Evolutionary conservation across 345 rosid species (phyloP).

Genomic region (Clarkia xantiana): DNA sequence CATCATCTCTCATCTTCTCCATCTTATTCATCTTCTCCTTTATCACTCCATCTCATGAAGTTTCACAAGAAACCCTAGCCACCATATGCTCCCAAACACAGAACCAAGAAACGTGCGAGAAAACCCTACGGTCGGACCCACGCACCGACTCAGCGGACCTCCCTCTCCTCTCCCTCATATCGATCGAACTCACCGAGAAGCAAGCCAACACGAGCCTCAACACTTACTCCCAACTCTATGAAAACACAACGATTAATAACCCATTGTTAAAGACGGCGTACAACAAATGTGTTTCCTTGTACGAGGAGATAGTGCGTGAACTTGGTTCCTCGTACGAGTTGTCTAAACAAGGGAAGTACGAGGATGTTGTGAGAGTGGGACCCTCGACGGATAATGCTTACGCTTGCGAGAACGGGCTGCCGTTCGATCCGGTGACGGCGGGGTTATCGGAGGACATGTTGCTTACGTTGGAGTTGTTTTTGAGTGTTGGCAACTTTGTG

Average conservation of each 20-base stretch:
- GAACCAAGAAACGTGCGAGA: slow-evolving; percentile 12
- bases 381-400: slow-evolving; percentile 5
- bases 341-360: slow-evolving; percentile 10
- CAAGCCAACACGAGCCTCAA: background rate
- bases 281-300: slow-evolving; percentile 5
- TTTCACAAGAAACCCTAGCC: slow-evolving; percentile 7
- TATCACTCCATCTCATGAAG: slow-evolving; percentile 4
- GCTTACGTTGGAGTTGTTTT: slow-evolving; percentile 10
- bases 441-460: slow-evolving; percentile 17
- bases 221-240: background rate
- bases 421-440: slow-evolving; percentile 5
- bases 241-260: background rate
- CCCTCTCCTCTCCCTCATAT: slow-evolving; percentile 13
- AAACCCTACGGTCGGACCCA: slow-evolving; percentile 7
- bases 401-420: slow-evolving; percentile 17
- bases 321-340: slow-evolving; percentile 4
- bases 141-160: slow-evolving; percentile 12
- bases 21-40: background rate
- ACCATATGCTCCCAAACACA: slow-evolving; percentile 14
- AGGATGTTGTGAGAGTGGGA: slow-evolving; percentile 6
- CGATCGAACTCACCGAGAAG: slow-evolving; percentile 10
- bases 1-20: background rate
- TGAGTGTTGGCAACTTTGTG: slow-evolving; percentile 9
- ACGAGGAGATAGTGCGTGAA: slow-evolving; percentile 6
- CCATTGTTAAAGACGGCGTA: background rate